These are phyloP conservation scores for Penicillium sumatraense DNA, from an alignment of 2,329 filamentous ascomycete genomes.

Conservation along the genomic window DNA sequence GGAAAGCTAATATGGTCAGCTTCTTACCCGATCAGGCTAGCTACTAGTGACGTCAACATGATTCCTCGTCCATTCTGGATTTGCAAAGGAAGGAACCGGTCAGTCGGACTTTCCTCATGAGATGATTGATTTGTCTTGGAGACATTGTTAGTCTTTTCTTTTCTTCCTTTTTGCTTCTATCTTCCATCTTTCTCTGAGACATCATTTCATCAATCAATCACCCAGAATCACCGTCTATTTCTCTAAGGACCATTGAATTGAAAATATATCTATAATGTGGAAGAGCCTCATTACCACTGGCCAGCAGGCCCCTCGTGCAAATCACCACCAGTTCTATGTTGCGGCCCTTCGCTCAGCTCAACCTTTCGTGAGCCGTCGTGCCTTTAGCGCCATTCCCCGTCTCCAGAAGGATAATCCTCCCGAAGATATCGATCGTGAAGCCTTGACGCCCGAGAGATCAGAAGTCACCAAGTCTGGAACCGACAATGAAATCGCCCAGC, in stretches of 20 bases:
- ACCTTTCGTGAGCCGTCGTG: neutral
- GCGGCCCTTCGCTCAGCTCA: conserved; percentile 1
- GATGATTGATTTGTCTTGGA: neutral
- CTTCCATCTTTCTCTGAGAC: neutral
- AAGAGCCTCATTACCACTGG: conserved; percentile 23
- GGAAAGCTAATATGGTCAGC: conserved; percentile 8
- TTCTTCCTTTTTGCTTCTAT: neutral
- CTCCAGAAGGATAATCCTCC: conserved; percentile 13
- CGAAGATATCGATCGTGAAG: conserved; percentile 55
- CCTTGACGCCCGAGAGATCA: conserved; percentile 66
- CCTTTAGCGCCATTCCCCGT: conserved; percentile 13
- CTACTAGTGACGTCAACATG: conserved; percentile 33
- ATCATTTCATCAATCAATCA: no score
- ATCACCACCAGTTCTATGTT: neutral
- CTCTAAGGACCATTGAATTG: neutral
- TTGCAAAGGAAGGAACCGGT: conserved; percentile 16
- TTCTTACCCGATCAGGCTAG: conserved; percentile 23
- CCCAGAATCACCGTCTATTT: no score
- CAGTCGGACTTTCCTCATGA: neutral
- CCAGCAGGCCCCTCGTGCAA: conserved; percentile 16
- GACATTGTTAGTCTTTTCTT: neutral
- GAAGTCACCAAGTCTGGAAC: conserved; percentile 72
- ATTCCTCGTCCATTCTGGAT: conserved; percentile 7
- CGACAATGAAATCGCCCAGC: conserved; percentile 62
- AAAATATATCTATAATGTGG: conserved; percentile 20